phyloP scores from a whole-genome alignment of 2,329 filamentous ascomycete species.

The Neurospora sp. region DNA sequence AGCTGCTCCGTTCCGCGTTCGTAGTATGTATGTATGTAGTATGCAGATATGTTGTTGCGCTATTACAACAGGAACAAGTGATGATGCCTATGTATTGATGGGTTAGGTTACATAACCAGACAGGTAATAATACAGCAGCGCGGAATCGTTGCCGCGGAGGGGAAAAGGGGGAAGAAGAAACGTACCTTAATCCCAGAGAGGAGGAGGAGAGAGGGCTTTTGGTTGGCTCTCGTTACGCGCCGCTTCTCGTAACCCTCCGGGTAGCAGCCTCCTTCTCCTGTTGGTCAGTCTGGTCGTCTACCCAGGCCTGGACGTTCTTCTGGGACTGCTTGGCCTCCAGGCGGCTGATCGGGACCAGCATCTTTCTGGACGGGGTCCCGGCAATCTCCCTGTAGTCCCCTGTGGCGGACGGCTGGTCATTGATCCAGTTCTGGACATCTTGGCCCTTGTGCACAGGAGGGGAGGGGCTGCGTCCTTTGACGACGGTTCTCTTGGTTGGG shows the following conservation, averaged over 20 bases:
- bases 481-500: background rate
- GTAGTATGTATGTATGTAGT: background rate
- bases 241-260: background rate
- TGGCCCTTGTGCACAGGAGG: background rate
- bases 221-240: background rate
- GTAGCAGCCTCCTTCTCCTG: background rate
- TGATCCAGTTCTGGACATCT: background rate
- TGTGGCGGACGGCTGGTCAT: background rate
- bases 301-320: background rate
- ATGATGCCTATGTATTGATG: background rate
- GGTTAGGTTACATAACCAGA: background rate
- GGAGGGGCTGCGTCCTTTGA: background rate
- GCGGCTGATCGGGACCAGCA: background rate
- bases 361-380: background rate
- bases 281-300: background rate
- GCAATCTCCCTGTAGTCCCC: background rate
- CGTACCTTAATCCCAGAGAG: background rate
- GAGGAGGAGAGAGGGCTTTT: background rate
- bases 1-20: background rate
- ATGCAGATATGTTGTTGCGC: background rate
- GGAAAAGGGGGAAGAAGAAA: background rate
- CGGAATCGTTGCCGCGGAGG: no score
- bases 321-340: background rate
- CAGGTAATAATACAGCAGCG: no score
- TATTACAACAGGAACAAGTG: background rate